A percentile compares a stretch with the other conserved stretches of the same genome.
These are phyloP conservation scores for Phoenix roebelenii DNA, from an alignment of 176 grass and related monocot genomes.

Conservation along the genomic window DNA sequence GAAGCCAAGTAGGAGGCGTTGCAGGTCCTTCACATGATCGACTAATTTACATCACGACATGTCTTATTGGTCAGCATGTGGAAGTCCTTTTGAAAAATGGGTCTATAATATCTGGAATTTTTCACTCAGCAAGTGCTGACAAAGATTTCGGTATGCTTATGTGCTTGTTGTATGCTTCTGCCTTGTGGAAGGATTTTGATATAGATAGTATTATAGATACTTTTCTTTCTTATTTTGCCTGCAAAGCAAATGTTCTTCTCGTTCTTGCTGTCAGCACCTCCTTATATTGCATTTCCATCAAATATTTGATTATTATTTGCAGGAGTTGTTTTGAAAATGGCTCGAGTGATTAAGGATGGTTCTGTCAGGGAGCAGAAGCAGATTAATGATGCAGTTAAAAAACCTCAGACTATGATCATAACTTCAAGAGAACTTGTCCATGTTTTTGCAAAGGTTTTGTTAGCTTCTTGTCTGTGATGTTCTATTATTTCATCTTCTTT, in stretches of 20 bases:
- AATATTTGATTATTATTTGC: conserved; percentile 18
- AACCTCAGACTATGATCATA: conserved; percentile 84
- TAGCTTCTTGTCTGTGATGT: too few relatives aligned
- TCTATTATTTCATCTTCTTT: too few relatives aligned
- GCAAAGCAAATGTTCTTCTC: background rate
- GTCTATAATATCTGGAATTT: conserved; percentile 91
- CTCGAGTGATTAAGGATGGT: conserved; percentile 64
- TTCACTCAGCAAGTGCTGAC: conserved; percentile 73
- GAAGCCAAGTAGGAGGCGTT: conserved; percentile 38
- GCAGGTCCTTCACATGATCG: conserved; percentile 52
- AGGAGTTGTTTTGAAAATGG: conserved; percentile 96
- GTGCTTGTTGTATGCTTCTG: background rate
- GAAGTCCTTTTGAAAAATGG: conserved; percentile 95
- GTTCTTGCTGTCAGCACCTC: background rate
- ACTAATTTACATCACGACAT: conserved; percentile 59
- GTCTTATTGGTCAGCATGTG: conserved; percentile 67
- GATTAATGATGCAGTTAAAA: conserved; percentile 41
- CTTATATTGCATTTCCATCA: conserved; percentile 9
- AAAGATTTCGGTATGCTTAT: conserved; percentile 72
- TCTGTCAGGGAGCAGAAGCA: conserved; percentile 41
- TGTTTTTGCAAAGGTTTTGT: conserved; percentile 65
- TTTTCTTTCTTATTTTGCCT: background rate
- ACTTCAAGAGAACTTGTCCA: conserved; percentile 71
- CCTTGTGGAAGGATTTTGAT: too few relatives aligned
- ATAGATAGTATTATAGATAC: too few relatives aligned